These are phyloP conservation scores for Mortierella alpina DNA, from an alignment of 192 early-diverging fungal species.

Conservation along the genomic window DNA sequence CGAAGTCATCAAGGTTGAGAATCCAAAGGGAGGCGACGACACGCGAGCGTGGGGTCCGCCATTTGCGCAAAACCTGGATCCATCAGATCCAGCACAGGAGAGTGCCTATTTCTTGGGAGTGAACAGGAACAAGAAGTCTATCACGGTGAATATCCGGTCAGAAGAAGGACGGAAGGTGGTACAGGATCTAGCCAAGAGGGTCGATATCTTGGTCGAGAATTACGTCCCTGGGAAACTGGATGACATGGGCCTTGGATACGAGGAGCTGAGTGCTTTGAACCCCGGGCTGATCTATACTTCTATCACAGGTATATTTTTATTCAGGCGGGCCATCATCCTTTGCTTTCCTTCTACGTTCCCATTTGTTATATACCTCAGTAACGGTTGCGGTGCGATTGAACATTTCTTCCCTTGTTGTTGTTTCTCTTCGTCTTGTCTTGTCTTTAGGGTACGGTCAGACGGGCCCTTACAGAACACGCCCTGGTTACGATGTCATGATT, in stretches of 20 bases:
- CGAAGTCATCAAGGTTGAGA: conserved; percentile 92
- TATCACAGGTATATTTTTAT: conserved; percentile 65
- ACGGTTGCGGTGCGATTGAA: too few species aligned
- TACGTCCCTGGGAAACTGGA: conserved; percentile 91
- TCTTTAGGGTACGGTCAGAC: conserved; percentile 86
- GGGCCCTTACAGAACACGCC: conserved; percentile 79
- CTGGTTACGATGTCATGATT: conserved; percentile 93
- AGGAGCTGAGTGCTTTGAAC: conserved; percentile 73
- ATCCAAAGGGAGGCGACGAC: conserved; percentile 86
- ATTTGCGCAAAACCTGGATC: conserved; percentile 53
- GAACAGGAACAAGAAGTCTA: conserved; percentile 93
- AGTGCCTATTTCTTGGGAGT: conserved; percentile 91
- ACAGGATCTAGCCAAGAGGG: conserved; percentile 68
- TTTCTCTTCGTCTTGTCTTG: background rate
- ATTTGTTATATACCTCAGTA: background rate
- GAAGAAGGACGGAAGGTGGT: conserved; percentile 73
- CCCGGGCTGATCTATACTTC: conserved; percentile 88
- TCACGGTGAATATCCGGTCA: conserved; percentile 87
- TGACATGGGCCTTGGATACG: conserved; percentile 79
- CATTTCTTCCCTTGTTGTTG: background rate
- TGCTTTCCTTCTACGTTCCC: background rate
- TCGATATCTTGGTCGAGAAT: conserved; percentile 93
- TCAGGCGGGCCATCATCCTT: background rate
- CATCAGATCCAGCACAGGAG: conserved; percentile 59
- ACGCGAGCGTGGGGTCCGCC: conserved; percentile 90